These are phyloP conservation scores for Cetradonia linearis DNA, from an alignment of 495 filamentous ascomycete species.

Conservation along the genomic window DNA sequence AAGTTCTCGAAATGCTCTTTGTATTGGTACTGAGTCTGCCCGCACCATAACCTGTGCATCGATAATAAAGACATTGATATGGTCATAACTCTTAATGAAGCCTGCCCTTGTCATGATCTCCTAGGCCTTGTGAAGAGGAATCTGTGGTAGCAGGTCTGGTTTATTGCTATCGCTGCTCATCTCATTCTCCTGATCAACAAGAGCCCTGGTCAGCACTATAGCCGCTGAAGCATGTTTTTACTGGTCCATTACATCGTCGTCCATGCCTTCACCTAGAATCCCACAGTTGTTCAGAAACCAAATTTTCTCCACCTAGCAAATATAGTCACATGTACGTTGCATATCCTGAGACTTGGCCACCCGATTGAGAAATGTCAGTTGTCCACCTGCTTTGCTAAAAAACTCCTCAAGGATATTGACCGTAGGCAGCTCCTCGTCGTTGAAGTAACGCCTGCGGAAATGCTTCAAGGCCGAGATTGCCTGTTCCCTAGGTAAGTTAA, in stretches of 20 bases:
- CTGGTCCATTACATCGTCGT: slow-evolving; percentile 98
- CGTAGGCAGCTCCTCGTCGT: slow-evolving; percentile 39
- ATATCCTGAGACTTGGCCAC: slow-evolving; percentile 75
- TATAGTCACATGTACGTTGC: slow-evolving; percentile 64
- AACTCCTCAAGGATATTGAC: slow-evolving; percentile 55
- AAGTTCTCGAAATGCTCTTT: slow-evolving; percentile 77
- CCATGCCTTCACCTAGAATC: slow-evolving; percentile 87
- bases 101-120: slow-evolving; percentile 92
- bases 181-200: slow-evolving; percentile 69
- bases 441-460: slow-evolving; percentile 62
- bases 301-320: slow-evolving; percentile 72
- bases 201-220: slow-evolving; percentile 82
- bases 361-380: slow-evolving; percentile 73
- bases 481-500: slow-evolving; percentile 65
- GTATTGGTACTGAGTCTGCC: slow-evolving; percentile 93
- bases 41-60: slow-evolving; percentile 78
- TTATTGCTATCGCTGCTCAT: slow-evolving; percentile 46
- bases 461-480: slow-evolving; percentile 64
- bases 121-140: slow-evolving; percentile 73
- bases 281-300: slow-evolving; percentile 95
- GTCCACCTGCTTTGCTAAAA: slow-evolving; percentile 76
- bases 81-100: slow-evolving; percentile 86
- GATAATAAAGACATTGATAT: slow-evolving; percentile 92
- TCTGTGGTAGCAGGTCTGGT: slow-evolving; percentile 72
- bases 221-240: slow-evolving; percentile 92